These are phyloP conservation scores for Houttuynia cordata DNA, from an alignment of 164 flowering plant species.

Conservation along the genomic window DNA sequence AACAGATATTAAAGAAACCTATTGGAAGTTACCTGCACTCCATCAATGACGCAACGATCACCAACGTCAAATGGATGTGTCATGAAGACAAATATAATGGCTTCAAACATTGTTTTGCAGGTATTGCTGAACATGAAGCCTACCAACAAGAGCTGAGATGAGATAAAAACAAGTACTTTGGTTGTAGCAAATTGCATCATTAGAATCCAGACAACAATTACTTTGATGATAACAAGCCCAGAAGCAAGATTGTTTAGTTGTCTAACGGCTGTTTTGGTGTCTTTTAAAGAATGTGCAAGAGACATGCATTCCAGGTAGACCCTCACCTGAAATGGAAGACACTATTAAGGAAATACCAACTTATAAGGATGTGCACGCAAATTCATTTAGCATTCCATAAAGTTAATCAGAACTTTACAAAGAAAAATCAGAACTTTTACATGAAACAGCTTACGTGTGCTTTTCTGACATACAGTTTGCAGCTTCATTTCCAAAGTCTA, in stretches of 20 bases:
- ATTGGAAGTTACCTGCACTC: conserved; percentile 54
- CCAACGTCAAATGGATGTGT: conserved; percentile 97
- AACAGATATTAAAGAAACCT: background rate
- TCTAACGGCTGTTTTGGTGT: conserved; percentile 79
- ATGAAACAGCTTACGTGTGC: too few relatives aligned
- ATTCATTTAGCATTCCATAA: too few relatives aligned
- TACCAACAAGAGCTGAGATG: conserved; percentile 60
- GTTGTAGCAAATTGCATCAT: conserved; percentile 64
- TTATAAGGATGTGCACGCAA: background rate
- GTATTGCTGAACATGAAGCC: conserved; percentile 79
- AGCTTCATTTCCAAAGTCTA: too few relatives aligned
- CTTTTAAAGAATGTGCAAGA: conserved; percentile 63
- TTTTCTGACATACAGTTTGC: too few relatives aligned
- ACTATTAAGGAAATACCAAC: background rate
- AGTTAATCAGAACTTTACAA: too few relatives aligned
- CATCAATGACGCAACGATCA: conserved; percentile 90
- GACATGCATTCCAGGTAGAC: conserved; percentile 69
- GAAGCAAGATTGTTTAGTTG: conserved; percentile 60
- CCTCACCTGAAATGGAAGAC: conserved; percentile 39
- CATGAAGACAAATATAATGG: conserved; percentile 78
- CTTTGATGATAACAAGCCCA: conserved; percentile 28
- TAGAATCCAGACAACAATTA: conserved; percentile 48
- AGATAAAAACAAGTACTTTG: conserved; percentile 54
- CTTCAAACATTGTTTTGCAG: conserved; percentile 67
- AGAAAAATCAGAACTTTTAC: too few relatives aligned